Percentiles rank a stretch among this genome's conserved stretches.
Conservation (phyloP, 2,329 filamentous ascomycete species). For the Ascosphaera acerosa region DNA sequence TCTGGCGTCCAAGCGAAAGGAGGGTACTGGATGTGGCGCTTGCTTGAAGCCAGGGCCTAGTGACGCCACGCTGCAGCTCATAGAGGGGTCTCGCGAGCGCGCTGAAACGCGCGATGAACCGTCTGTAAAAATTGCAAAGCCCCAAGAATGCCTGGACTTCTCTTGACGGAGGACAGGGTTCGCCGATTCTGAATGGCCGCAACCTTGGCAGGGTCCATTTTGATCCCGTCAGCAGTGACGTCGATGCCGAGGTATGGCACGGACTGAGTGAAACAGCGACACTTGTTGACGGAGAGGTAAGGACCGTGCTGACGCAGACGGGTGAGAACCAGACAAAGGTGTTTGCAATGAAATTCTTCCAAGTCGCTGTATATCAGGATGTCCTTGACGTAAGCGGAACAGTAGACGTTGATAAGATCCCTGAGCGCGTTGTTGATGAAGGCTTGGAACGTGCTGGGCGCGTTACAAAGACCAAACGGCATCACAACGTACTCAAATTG, state of each 20-base stretch:
- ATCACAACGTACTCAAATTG: conserved; percentile 5
- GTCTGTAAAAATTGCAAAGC: not conserved
- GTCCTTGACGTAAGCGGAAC: conserved; percentile 10
- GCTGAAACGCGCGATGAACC: not conserved
- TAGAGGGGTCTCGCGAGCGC: not conserved
- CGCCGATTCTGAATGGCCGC: not conserved
- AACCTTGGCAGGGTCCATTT: not conserved
- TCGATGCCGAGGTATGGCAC: not conserved
- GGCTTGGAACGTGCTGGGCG: conserved; percentile 6
- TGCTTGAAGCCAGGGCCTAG: too few relatives aligned
- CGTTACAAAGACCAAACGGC: conserved; percentile 4
- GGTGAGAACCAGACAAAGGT: too few relatives aligned
- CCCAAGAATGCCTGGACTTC: not conserved
- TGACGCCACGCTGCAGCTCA: too few relatives aligned
- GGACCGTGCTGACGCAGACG: too few relatives aligned
- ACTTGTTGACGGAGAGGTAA: too few relatives aligned
- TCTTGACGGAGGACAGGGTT: not conserved
- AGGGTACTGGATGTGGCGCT: not conserved
- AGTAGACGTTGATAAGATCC: conserved; percentile 5
- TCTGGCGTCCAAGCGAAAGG: not conserved
- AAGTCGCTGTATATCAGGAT: conserved; percentile 11
- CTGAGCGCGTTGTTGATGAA: conserved; percentile 9
- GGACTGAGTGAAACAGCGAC: too few relatives aligned
- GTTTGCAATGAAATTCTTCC: too few relatives aligned
- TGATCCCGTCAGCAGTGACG: not conserved